Evolutionary conservation across 1,139 yeast species (phyloP).

Genomic region (Pneumocystis sp.): DNA sequence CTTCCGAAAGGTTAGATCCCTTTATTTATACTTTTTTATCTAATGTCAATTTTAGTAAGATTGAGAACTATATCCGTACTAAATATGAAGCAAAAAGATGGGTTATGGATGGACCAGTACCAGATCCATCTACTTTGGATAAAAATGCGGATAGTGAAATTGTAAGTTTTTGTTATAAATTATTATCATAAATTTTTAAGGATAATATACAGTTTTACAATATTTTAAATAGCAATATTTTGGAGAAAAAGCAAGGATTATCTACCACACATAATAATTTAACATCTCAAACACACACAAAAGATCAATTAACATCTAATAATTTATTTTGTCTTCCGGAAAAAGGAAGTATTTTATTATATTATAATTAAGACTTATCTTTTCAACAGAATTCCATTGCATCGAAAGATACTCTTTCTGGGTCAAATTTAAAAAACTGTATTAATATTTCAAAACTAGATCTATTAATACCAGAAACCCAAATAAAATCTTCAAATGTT

Average conservation of each 20-base stretch:
- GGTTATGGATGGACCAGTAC: constrained; percentile 40
- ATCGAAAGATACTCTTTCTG: neutral
- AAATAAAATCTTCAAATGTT: neutral
- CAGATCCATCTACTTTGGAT: constrained; percentile 40
- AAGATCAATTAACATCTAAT: constrained; percentile 6
- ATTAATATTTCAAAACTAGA: neutral
- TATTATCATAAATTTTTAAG: constrained; percentile 4
- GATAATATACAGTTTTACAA: constrained; percentile 17
- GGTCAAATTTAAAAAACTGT: neutral
- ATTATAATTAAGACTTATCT: neutral
- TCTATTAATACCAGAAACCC: neutral
- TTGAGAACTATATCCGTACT: constrained; percentile 77
- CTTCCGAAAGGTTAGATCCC: constrained; percentile 38
- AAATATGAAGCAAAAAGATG: constrained; percentile 85
- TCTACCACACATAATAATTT: constrained; percentile 8
- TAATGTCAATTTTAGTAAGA: constrained; percentile 34
- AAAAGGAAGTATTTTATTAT: neutral
- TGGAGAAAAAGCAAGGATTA: neutral
- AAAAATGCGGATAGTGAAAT: constrained; percentile 15
- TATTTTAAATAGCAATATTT: constrained; percentile 17
- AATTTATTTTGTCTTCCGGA: constrained; percentile 11
- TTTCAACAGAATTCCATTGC: neutral
- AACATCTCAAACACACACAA: constrained; percentile 6
- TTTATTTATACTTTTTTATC: neutral
- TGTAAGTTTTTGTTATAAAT: constrained; percentile 10